Evolutionary conservation across 2,329 filamentous ascomycete genomes (phyloP), one percentile per base, ranked within the genome.

Genomic region (Periglandula ipomoeae): DNA sequence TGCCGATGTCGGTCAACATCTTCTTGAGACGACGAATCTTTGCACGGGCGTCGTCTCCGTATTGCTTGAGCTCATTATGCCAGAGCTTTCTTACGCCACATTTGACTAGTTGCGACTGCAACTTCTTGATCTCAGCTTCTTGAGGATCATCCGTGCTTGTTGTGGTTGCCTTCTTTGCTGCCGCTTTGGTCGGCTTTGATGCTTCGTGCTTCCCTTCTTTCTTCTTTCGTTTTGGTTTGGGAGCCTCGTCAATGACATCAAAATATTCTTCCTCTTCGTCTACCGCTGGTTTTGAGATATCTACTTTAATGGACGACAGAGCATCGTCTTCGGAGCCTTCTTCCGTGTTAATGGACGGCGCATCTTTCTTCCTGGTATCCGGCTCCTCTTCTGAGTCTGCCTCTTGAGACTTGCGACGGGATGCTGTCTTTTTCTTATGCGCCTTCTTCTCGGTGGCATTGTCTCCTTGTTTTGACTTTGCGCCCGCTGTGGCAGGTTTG

Each of bases 81-180:
- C 93, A 98, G 52, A 96, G 79, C 63, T 96, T 97, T 47, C 89
- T 85, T 48, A 96, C 81, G 26, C 91, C 91, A 60, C 91, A 98
- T 66, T 96, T 95, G 41, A 84, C 70, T 6, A 98, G 77, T 66
- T 91, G 89, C 8, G 82, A 79, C 68, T 97, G 91, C 3, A 97
- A 73, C 44, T 83, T 85, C 66, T 95, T 97, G 62, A 96, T 85
- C 63, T 95, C 87, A 3, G 79, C 82, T 51, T 88, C 81, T 52
- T 89, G 78, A 0, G 84, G 79, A 53, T 89, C 62, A 17, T 68
- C 61, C 2, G 65, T 44, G 7, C 57, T 51, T 19, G 59, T 37
- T 9, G 44, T 8, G 13, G 24, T 30, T 3, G 68, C 65, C 51
- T 58, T 64, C 53, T 63, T 66, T 43, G 44, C 27, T 5, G 48